A percentile compares a stretch with the other conserved stretches of the same genome.
phyloP scores from a whole-genome alignment of 352 stramenopile species.

The Aphanomyces astaci region DNA sequence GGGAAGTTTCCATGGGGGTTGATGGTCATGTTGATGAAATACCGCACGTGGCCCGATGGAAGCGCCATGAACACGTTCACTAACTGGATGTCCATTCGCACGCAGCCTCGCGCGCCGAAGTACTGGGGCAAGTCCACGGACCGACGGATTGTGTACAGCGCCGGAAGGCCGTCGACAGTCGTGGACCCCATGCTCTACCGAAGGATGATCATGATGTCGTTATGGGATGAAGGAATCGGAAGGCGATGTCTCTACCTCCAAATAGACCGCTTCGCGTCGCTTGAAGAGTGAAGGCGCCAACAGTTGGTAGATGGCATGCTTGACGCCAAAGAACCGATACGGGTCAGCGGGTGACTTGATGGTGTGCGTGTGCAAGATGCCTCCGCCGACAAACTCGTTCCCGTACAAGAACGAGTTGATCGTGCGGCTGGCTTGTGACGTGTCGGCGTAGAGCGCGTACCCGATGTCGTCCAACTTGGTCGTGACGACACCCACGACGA shows the following conservation, averaged over 20 bases:
- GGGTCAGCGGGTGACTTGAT: conserved; percentile 38
- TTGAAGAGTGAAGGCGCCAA: conserved; percentile 36
- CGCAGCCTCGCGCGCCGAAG: background rate
- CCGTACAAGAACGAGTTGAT: conserved; percentile 60
- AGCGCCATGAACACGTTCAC: background rate
- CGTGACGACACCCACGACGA: background rate
- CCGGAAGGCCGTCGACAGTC: conserved; percentile 33
- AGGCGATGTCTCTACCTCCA: too few relatives aligned
- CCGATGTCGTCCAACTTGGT: conserved; percentile 57
- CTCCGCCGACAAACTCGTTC: conserved; percentile 61
- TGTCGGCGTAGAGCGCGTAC: conserved; percentile 52
- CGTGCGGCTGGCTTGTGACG: conserved; percentile 51
- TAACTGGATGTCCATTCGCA: conserved; percentile 12
- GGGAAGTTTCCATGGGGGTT: conserved; percentile 13
- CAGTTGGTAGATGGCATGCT: conserved; percentile 66
- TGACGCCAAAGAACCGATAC: conserved; percentile 65
- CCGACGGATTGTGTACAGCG: conserved; percentile 23
- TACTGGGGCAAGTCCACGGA: background rate
- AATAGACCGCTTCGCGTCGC: conserved; percentile 38
- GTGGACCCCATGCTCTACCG: conserved; percentile 31
- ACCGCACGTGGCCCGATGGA: conserved; percentile 1
- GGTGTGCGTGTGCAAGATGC: conserved; percentile 58
- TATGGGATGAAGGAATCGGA: too few relatives aligned
- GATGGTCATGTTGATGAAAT: background rate
- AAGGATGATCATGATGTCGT: too few relatives aligned